phyloP scores from a whole-genome alignment of 2,329 filamentous ascomycete genomes.

The Aureobasidium leucospermi region DNA sequence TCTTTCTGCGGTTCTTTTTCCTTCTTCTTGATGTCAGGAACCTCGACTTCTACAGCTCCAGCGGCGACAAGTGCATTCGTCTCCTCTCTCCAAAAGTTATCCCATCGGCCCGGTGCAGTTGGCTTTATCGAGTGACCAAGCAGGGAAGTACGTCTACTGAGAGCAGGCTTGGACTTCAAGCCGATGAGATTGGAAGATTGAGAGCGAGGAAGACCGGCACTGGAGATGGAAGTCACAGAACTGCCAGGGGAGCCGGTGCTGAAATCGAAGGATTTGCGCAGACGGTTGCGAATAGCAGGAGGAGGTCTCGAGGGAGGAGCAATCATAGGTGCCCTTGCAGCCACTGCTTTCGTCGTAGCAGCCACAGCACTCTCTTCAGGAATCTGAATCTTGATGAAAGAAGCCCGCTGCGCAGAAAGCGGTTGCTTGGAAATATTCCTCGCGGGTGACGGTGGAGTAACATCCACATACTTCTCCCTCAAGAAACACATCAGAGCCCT shows the following conservation, averaged over 20 bases:
- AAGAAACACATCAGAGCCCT: slow-evolving; percentile 51
- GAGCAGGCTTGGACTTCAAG: not conserved
- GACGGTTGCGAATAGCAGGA: not conserved
- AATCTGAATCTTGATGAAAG: not conserved
- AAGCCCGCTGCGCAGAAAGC: not conserved
- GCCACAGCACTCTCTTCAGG: not conserved
- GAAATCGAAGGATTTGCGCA: not conserved
- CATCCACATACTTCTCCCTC: slow-evolving; percentile 27
- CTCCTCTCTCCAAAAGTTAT: slow-evolving; percentile 1
- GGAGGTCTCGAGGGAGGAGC: not conserved
- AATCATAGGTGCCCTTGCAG: not conserved
- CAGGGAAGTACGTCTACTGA: not conserved
- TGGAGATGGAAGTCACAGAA: not conserved
- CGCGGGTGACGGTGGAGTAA: not conserved
- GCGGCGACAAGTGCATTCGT: not conserved
- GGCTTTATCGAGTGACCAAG: not conserved
- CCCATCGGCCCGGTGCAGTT: not conserved
- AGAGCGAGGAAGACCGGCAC: not conserved
- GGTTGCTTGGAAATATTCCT: not conserved
- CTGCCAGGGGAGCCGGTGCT: not conserved
- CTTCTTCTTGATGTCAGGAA: not conserved
- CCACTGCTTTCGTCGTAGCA: not conserved
- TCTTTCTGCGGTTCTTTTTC: not conserved
- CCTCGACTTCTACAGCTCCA: not conserved
- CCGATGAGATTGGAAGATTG: slow-evolving; percentile 1